A percentile compares a stretch with the other conserved stretches of the same genome.
Conservation (phyloP, 1,284 basidiomycete genomes). For the Wallemia hederae region DNA sequence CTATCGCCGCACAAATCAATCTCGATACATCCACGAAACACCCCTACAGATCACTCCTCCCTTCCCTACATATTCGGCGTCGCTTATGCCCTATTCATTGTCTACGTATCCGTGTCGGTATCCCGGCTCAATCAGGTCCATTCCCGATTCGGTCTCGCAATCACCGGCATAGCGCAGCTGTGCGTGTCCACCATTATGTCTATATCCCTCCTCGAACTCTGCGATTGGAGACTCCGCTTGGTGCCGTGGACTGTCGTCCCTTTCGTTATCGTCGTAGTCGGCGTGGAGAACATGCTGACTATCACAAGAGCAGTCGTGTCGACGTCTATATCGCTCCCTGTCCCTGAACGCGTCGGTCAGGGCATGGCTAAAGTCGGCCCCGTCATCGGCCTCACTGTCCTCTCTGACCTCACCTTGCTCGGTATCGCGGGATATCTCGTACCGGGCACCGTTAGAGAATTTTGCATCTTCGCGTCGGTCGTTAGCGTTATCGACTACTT, state of each 20-base stretch:
- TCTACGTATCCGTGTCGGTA: slow-evolving; percentile 48
- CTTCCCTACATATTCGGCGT: slow-evolving; percentile 42
- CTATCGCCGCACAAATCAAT: too few relatives aligned
- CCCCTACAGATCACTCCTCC: slow-evolving; percentile 15
- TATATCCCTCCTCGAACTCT: slow-evolving; percentile 36
- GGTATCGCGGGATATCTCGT: slow-evolving; percentile 48
- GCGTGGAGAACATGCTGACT: slow-evolving; percentile 90
- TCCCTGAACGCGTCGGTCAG: slow-evolving; percentile 69
- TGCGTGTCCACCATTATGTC: slow-evolving; percentile 73
- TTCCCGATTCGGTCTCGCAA: slow-evolving; percentile 64
- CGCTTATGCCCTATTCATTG: slow-evolving; percentile 48
- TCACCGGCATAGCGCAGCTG: slow-evolving; percentile 76
- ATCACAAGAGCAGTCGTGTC: slow-evolving; percentile 66
- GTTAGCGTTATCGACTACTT: slow-evolving; percentile 91
- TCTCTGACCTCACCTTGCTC: slow-evolving; percentile 56
- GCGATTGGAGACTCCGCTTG: slow-evolving; percentile 10
- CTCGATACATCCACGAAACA: too few relatives aligned
- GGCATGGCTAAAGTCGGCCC: slow-evolving; percentile 65
- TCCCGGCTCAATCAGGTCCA: slow-evolving; percentile 57
- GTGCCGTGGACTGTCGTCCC: slow-evolving; percentile 35
- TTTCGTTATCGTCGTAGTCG: slow-evolving; percentile 80
- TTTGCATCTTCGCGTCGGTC: slow-evolving; percentile 75
- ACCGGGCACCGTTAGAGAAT: slow-evolving; percentile 58
- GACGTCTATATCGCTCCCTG: slow-evolving; percentile 63
- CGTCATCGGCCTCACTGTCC: slow-evolving; percentile 69